Evolutionary conservation across 768 basidiomycete genomes (phyloP).

Genomic region (Pleurotus salmoneostramineus): DNA sequence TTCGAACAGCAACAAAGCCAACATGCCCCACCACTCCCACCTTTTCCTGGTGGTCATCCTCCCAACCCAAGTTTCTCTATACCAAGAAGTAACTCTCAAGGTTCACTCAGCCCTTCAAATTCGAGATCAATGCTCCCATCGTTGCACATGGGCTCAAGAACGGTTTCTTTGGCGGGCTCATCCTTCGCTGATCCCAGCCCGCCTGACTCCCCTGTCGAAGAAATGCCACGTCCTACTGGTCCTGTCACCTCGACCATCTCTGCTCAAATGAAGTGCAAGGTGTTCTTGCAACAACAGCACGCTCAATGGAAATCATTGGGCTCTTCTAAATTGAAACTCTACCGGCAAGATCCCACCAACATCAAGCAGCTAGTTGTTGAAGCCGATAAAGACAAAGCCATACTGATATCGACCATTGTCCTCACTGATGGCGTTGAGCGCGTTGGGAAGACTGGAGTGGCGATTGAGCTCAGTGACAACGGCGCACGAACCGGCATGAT

Average conservation of each 20-base stretch:
- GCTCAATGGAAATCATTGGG: constrained; percentile 98
- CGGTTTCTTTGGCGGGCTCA: constrained; percentile 45
- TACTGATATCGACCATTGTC: constrained; percentile 94
- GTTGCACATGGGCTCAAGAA: constrained; percentile 47
- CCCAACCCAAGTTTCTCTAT: constrained; percentile 20
- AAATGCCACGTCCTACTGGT: constrained; percentile 47
- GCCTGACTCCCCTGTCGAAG: constrained; percentile 73
- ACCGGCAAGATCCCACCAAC: constrained; percentile 79
- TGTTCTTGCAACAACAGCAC: constrained; percentile 93
- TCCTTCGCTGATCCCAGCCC: constrained; percentile 75
- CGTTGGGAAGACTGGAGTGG: constrained; percentile 98
- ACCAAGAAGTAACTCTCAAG: constrained; percentile 34
- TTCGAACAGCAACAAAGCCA: constrained; percentile 37
- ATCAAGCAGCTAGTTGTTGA: constrained; percentile 96
- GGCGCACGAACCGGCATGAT: constrained; percentile 91
- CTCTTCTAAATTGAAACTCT: constrained; percentile 81
- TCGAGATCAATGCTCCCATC: constrained; percentile 62
- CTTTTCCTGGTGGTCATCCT: constrained; percentile 33
- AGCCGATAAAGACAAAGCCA: constrained; percentile 70
- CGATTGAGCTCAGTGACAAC: constrained; percentile 90
- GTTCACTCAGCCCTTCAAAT: constrained; percentile 35
- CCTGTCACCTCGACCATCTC: constrained; percentile 76
- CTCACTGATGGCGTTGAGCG: constrained; percentile 95
- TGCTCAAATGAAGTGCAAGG: constrained; percentile 96
- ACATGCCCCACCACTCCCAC: constrained; percentile 38